phyloP scores from a whole-genome alignment of 2,329 filamentous ascomycete species.

The Penicillium paneum region DNA sequence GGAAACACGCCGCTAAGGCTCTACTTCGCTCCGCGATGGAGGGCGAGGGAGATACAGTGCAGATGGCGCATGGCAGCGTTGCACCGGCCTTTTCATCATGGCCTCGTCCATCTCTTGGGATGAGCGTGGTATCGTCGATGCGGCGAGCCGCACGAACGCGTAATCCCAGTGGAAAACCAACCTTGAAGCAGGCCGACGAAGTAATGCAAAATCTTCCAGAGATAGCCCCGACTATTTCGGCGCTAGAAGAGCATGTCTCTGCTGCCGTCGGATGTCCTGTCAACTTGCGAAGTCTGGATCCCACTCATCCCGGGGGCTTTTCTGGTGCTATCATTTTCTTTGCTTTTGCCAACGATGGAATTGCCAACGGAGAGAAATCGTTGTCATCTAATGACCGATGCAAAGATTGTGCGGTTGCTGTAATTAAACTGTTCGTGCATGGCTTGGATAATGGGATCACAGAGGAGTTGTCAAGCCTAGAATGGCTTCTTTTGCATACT shows the following conservation, averaged over 20 bases:
- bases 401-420: neutral
- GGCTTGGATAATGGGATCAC: neutral
- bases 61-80: slow-evolving; percentile 1
- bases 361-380: neutral
- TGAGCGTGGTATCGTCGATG: neutral
- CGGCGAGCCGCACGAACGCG: neutral
- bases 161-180: neutral
- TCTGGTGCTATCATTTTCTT: slow-evolving; percentile 3
- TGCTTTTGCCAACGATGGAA: neutral
- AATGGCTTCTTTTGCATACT: neutral
- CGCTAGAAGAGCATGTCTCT: slow-evolving; percentile 2
- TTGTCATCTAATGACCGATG: neutral
- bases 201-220: neutral
- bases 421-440: neutral
- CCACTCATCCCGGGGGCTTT: neutral
- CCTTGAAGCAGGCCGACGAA: neutral
- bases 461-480: neutral
- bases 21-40: slow-evolving; percentile 1
- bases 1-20: neutral
- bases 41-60: neutral
- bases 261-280: neutral
- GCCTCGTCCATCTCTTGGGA: neutral
- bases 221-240: neutral
- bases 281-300: neutral
- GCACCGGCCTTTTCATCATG: neutral